Conservation (phyloP, 352 stramenopile species). For the Blastocystis sp. region DNA sequence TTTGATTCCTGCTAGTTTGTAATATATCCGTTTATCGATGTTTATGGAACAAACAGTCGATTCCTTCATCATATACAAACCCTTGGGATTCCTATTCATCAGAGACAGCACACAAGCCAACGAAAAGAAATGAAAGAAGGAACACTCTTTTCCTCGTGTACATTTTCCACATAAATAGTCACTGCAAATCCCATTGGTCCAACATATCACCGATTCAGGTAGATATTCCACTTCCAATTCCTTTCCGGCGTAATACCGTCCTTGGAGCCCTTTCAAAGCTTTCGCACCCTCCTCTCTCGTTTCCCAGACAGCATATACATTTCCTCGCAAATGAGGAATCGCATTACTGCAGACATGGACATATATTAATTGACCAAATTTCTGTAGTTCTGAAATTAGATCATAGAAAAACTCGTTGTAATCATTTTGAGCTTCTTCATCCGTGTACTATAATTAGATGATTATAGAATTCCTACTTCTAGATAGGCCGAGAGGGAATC, state of each 20-base stretch:
- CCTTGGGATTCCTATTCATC: constrained; percentile 12
- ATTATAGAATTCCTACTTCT: neutral
- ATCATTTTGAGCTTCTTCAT: constrained; percentile 11
- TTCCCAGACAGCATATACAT: constrained; percentile 63
- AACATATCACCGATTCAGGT: constrained; percentile 52
- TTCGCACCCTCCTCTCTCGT: constrained; percentile 5
- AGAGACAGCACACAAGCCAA: neutral
- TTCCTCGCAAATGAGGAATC: constrained; percentile 13
- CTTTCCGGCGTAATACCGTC: constrained; percentile 35
- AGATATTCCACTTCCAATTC: constrained; percentile 56
- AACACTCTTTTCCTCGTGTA: constrained; percentile 16
- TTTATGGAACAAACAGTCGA: neutral
- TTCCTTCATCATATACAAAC: constrained; percentile 3
- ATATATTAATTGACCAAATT: constrained; percentile 7
- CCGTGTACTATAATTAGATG: neutral
- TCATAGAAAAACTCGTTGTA: constrained; percentile 30
- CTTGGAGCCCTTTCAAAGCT: constrained; percentile 10
- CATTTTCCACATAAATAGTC: constrained; percentile 10
- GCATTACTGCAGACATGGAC: neutral
- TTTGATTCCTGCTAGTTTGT: constrained; percentile 2
- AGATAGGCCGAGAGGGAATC: constrained; percentile 23
- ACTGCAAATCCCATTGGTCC: constrained; percentile 29
- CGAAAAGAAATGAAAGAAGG: constrained; percentile 47
- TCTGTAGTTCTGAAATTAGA: neutral
- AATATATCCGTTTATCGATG: neutral